These are phyloP conservation scores for Piloderma croceum DNA, from an alignment of 768 basidiomycete species.

Conservation along the genomic window DNA sequence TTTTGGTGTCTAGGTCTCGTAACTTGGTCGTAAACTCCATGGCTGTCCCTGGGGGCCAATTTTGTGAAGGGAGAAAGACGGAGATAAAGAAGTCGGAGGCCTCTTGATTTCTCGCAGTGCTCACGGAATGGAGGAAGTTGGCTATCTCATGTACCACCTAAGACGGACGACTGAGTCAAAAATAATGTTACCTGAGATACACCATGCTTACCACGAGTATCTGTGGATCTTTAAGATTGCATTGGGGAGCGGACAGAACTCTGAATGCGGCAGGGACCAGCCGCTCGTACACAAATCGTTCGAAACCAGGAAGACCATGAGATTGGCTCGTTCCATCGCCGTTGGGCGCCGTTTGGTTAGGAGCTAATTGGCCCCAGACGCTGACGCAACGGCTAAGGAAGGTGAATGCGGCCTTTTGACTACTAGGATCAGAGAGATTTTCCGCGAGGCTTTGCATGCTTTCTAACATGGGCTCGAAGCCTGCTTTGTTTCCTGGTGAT, in stretches of 20 bases:
- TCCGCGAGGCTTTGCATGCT: slow-evolving; percentile 68
- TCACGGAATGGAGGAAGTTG: slow-evolving; percentile 73
- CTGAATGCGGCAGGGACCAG: slow-evolving; percentile 79
- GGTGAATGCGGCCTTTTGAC: slow-evolving; percentile 74
- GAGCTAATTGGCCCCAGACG: slow-evolving; percentile 58
- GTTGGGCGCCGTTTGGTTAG: slow-evolving; percentile 28
- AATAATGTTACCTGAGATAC: background rate
- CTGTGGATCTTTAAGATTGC: slow-evolving; percentile 88
- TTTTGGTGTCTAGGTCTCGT: slow-evolving; percentile 66
- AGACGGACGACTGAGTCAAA: background rate
- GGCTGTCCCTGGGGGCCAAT: slow-evolving; percentile 76
- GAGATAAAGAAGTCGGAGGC: slow-evolving; percentile 73
- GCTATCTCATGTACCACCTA: slow-evolving; percentile 90
- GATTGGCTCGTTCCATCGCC: slow-evolving; percentile 18
- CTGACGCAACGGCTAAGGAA: slow-evolving; percentile 69
- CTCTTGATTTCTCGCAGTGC: slow-evolving; percentile 74
- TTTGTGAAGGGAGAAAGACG: slow-evolving; percentile 82
- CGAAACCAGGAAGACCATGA: slow-evolving; percentile 75
- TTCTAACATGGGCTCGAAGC: slow-evolving; percentile 71
- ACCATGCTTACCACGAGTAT: slow-evolving; percentile 71
- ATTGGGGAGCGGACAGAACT: slow-evolving; percentile 69
- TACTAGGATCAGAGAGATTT: slow-evolving; percentile 67
- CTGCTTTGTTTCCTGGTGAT: slow-evolving; percentile 54
- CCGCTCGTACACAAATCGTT: slow-evolving; percentile 84
- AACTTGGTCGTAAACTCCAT: slow-evolving; percentile 74